phyloP scores from a whole-genome alignment of 2,329 filamentous ascomycete genomes.

The Cytospora leucostoma region DNA sequence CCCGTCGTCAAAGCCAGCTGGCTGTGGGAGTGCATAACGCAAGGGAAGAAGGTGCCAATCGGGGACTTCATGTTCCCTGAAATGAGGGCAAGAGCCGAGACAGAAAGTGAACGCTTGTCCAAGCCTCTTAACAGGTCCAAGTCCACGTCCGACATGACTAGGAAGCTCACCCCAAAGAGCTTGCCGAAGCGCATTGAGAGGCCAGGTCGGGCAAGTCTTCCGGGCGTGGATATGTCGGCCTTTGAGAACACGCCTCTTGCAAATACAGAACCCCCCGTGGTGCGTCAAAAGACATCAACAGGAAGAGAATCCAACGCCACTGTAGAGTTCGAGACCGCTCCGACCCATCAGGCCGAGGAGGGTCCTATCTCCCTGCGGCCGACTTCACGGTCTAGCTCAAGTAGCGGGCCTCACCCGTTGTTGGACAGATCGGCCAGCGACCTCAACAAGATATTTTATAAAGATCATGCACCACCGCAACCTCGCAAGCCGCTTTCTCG shows the following conservation, averaged over 20 bases:
- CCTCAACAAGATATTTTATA: conserved; percentile 46
- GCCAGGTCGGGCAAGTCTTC: conserved; percentile 12
- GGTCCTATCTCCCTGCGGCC: not conserved
- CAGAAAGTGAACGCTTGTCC: conserved; percentile 15
- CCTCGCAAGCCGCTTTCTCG: conserved; percentile 34
- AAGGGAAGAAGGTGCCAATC: conserved; percentile 49
- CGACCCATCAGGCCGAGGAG: conserved; percentile 36
- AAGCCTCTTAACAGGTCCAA: conserved; percentile 24
- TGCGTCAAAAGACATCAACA: conserved; percentile 2
- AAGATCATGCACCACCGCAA: conserved; percentile 31
- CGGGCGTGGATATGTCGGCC: conserved; percentile 26
- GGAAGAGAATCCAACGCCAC: conserved; percentile 26
- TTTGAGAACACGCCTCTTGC: conserved; percentile 22
- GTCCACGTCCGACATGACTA: conserved; percentile 23
- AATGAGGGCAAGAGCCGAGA: conserved; percentile 38
- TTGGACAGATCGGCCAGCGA: conserved; percentile 44
- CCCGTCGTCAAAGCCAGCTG: conserved; percentile 81
- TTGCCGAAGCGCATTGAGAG: conserved; percentile 17
- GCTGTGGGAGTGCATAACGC: conserved; percentile 79
- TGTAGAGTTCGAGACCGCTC: conserved; percentile 33
- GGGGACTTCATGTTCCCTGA: conserved; percentile 51
- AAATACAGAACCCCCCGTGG: conserved; percentile 16
- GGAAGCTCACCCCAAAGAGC: conserved; percentile 17
- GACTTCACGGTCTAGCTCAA: conserved; percentile 31
- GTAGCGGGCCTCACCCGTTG: conserved; percentile 40